Evolutionary conservation across 306 rosid species (phyloP).

Genomic region (Gleditsia sinensis): DNA sequence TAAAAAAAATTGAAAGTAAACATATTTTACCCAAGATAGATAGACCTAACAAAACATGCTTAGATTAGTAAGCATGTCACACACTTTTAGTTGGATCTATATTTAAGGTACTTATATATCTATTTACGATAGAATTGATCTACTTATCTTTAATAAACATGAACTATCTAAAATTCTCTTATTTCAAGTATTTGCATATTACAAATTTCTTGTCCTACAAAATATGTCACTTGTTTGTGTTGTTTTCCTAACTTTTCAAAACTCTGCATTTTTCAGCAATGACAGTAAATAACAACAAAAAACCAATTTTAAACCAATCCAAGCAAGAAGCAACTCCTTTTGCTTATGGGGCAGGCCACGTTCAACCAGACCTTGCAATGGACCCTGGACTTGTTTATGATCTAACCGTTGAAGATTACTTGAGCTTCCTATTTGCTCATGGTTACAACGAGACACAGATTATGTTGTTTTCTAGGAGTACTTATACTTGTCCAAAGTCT

Average conservation of each 20-base stretch:
- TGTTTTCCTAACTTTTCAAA: neutral
- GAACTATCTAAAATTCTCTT: neutral
- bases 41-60: no score
- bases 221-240: neutral
- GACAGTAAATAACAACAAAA: constrained; percentile 33
- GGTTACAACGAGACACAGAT: constrained; percentile 53
- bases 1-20: no score
- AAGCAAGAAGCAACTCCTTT: constrained; percentile 53
- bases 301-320: constrained; percentile 41
- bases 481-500: constrained; percentile 41
- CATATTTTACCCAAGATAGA: no score
- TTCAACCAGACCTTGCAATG: constrained; percentile 59
- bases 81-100: neutral
- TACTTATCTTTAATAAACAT: no score
- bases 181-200: neutral
- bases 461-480: constrained; percentile 28
- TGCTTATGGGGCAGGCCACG: constrained; percentile 66
- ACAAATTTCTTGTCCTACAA: neutral
- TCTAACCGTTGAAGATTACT: constrained; percentile 48
- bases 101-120: neutral
- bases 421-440: constrained; percentile 66
- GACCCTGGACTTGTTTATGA: constrained; percentile 73
- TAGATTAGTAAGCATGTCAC: no score
- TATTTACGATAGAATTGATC: neutral
- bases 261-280: constrained; percentile 41